Percentiles rank a stretch among this genome's conserved stretches.
phyloP scores from a whole-genome alignment of 2,329 filamentous ascomycete genomes.

The Fusarium clavum region DNA sequence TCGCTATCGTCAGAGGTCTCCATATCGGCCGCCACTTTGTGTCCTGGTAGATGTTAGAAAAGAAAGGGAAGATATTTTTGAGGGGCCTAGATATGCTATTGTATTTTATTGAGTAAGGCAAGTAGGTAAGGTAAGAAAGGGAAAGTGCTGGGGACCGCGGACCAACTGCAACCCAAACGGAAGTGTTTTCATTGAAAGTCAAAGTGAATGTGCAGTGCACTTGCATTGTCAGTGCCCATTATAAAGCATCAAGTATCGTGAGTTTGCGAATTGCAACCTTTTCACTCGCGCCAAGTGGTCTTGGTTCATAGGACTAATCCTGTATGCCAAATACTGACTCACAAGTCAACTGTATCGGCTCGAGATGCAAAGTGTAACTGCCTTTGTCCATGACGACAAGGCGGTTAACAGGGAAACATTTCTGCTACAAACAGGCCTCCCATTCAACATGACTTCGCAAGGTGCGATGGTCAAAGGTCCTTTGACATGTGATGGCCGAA shows the following conservation, averaged over 20 bases:
- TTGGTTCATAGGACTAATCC: neutral
- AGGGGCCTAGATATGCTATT: neutral
- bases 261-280: neutral
- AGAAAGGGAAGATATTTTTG: neutral
- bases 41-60: constrained; percentile 19
- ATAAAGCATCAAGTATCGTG: too few species aligned
- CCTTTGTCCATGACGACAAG: constrained; percentile 6
- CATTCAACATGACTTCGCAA: neutral
- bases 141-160: neutral
- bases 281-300: neutral
- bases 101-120: neutral
- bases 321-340: neutral
- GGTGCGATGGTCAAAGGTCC: too few species aligned
- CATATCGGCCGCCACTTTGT: constrained; percentile 14
- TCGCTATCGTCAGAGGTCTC: neutral
- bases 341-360: neutral
- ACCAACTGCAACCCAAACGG: neutral
- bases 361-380: neutral
- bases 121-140: neutral
- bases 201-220: neutral
- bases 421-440: neutral
- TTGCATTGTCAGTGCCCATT: neutral
- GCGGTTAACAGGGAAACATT: neutral
- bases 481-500: neutral
- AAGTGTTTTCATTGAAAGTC: neutral